These are phyloP conservation scores for Phoenix dactylifera DNA, from an alignment of 176 grass and related monocot species.

Conservation along the genomic window DNA sequence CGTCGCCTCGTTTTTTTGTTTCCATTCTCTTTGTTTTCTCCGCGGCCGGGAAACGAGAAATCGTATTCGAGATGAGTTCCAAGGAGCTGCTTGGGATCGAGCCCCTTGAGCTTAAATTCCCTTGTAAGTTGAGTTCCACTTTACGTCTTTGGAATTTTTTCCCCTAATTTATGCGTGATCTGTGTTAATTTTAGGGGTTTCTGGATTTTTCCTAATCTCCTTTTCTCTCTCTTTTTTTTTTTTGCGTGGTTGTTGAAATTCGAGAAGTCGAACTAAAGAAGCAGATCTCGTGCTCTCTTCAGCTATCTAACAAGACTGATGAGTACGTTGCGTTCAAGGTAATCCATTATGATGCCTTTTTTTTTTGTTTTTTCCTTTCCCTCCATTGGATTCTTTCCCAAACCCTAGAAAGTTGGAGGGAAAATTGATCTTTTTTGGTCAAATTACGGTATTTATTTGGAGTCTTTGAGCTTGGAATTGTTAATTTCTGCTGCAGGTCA, in stretches of 20 bases:
- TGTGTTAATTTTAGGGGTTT: background rate
- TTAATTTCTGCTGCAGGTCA: conserved; percentile 28
- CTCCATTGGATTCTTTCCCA: background rate
- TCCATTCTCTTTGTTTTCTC: too few species aligned
- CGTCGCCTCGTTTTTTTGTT: too few species aligned
- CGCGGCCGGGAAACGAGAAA: too few species aligned
- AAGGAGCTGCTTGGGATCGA: conserved; percentile 47
- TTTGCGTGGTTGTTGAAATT: background rate
- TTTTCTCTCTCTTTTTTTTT: background rate
- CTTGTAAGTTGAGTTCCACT: conserved; percentile 26
- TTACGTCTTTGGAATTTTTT: background rate
- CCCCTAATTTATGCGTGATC: background rate
- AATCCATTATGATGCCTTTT: conserved; percentile 1
- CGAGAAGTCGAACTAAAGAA: conserved; percentile 47
- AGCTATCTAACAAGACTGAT: conserved; percentile 42
- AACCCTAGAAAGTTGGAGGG: conserved; percentile 17
- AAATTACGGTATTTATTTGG: background rate
- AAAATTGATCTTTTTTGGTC: background rate
- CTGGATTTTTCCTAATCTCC: background rate
- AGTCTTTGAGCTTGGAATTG: conserved; percentile 4
- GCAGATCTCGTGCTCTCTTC: conserved; percentile 60
- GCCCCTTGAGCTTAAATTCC: conserved; percentile 51
- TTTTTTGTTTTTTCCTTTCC: background rate
- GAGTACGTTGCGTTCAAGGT: conserved; percentile 64
- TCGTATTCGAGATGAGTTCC: conserved; percentile 41